These are phyloP conservation scores for Amanita rubescens DNA, from an alignment of 768 basidiomycete species.

Conservation along the genomic window DNA sequence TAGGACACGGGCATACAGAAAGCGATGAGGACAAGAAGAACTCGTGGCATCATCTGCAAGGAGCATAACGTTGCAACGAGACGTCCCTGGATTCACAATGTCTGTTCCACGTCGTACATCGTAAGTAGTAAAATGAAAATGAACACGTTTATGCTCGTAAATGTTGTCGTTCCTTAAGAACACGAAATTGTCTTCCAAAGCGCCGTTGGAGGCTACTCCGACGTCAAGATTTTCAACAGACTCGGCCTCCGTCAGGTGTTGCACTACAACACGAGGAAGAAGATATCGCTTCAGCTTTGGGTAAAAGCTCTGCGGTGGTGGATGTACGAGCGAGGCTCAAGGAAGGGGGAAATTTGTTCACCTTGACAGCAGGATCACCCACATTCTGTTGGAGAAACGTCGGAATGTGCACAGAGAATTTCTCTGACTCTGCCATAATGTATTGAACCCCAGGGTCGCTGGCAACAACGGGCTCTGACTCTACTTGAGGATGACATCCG, in stretches of 20 bases:
- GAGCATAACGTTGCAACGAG: conserved; percentile 24
- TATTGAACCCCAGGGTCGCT: neutral
- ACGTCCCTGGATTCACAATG: conserved; percentile 21
- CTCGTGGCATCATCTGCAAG: conserved; percentile 7
- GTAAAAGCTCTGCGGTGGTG: conserved; percentile 12
- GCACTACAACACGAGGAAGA: conserved; percentile 16
- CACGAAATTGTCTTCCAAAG: conserved; percentile 4
- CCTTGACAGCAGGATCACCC: conserved; percentile 7
- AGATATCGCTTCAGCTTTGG: conserved; percentile 19
- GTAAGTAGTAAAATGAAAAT: conserved; percentile 36
- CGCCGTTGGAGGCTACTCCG: neutral
- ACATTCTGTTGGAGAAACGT: neutral
- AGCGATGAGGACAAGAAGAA: conserved; percentile 13
- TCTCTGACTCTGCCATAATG: neutral
- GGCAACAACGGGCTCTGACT: neutral
- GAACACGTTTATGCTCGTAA: conserved; percentile 21
- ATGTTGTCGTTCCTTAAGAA: conserved; percentile 13
- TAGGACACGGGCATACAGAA: conserved; percentile 23
- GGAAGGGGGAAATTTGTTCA: neutral
- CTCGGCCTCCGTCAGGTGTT: neutral
- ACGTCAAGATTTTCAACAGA: neutral
- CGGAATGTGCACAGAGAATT: neutral
- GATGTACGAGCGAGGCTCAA: neutral
- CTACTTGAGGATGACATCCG: neutral
- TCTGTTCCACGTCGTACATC: conserved; percentile 31